Percentiles rank a stretch among this genome's conserved stretches.
Conservation (phyloP, 768 basidiomycete genomes). For the Hygrophorus russula region DNA sequence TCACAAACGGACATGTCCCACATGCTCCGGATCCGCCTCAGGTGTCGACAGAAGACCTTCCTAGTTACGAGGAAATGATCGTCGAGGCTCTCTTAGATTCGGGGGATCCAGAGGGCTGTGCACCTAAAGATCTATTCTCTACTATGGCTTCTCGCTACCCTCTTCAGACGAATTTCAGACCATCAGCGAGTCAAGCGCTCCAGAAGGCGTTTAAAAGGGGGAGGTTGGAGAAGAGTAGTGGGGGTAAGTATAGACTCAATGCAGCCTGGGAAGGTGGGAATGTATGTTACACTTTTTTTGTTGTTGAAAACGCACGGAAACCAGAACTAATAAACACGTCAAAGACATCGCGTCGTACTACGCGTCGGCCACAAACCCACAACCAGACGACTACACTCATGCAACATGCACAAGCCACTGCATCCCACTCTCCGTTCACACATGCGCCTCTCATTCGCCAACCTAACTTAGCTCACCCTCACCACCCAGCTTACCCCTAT, state of each 20-base stretch:
- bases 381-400: constrained; percentile 11
- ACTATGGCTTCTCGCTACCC: constrained; percentile 83
- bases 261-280: constrained; percentile 72
- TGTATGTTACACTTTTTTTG: constrained; percentile 39
- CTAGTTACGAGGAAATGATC: constrained; percentile 89
- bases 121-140: constrained; percentile 72
- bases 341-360: constrained; percentile 68
- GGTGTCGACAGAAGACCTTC: constrained; percentile 41
- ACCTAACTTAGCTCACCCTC: constrained; percentile 4
- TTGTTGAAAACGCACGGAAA: neutral
- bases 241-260: constrained; percentile 68
- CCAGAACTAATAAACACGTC: constrained; percentile 2
- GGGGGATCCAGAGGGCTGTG: constrained; percentile 61
- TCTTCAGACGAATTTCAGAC: constrained; percentile 79
- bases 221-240: constrained; percentile 62
- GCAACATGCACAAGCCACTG: constrained; percentile 14
- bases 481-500: constrained; percentile 1
- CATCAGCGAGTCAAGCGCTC: constrained; percentile 81
- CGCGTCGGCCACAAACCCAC: constrained; percentile 66
- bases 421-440: constrained; percentile 46
- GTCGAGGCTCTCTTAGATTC: constrained; percentile 64
- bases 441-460: constrained; percentile 38
- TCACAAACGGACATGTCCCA: constrained; percentile 7
- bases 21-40: constrained; percentile 12
- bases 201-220: constrained; percentile 81